Conservation (phyloP, 2,329 filamentous ascomycete species). For the Dactylellina drechsleri region DNA sequence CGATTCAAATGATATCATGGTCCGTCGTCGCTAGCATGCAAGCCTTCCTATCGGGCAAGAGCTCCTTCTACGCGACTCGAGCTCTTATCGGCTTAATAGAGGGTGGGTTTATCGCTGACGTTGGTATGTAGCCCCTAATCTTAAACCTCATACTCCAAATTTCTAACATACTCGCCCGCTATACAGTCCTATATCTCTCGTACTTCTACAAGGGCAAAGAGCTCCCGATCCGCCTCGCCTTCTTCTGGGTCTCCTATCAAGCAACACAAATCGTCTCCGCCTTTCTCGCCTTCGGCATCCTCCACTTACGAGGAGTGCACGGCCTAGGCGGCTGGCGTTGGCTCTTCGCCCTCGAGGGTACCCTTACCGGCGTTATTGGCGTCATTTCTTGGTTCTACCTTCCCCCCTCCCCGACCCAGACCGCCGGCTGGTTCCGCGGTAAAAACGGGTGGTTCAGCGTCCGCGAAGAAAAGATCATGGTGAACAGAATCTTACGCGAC, state of each 20-base stretch:
- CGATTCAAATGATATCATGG: conserved; percentile 69
- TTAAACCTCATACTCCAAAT: conserved; percentile 13
- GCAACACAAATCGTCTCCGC: conserved; percentile 68
- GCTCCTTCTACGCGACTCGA: conserved; percentile 63
- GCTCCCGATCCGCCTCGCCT: conserved; percentile 73
- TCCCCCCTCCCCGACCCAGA: conserved; percentile 73
- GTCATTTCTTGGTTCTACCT: conserved; percentile 70
- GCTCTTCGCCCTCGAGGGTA: conserved; percentile 66
- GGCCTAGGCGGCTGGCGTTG: conserved; percentile 69
- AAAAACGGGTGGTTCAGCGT: conserved; percentile 74
- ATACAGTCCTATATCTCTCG: conserved; percentile 71
- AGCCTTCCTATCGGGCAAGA: conserved; percentile 65
- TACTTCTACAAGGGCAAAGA: conserved; percentile 81
- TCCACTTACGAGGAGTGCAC: conserved; percentile 65
- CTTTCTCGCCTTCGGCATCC: conserved; percentile 68
- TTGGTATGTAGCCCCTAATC: conserved; percentile 29
- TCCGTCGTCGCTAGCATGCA: conserved; percentile 67
- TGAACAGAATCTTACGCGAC: conserved; percentile 71
- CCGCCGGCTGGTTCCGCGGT: conserved; percentile 70
- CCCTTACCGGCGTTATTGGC: conserved; percentile 68
- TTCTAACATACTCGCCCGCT: too few relatives aligned
- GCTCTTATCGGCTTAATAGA: conserved; percentile 64
- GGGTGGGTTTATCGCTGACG: conserved; percentile 60
- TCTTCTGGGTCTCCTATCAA: conserved; percentile 76
- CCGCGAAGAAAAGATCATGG: conserved; percentile 75